Conservation (phyloP, 2,329 filamentous ascomycete species). For the Colletotrichum filicis region DNA sequence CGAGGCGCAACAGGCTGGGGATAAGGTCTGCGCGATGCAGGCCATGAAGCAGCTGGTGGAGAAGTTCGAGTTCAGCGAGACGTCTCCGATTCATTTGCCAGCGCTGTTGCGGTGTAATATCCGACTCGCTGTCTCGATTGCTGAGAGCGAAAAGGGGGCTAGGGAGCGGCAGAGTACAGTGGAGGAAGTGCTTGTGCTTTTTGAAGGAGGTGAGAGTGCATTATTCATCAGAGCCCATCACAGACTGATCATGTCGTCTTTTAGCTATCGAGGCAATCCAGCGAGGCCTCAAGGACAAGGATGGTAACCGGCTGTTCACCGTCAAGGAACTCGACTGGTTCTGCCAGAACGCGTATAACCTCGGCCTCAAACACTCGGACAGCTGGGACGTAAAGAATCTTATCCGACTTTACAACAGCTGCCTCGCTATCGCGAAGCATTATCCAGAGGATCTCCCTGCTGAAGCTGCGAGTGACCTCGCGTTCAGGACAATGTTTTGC, state of each 20-base stretch:
- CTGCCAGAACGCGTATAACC: slow-evolving; percentile 82
- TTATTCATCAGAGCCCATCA: background rate
- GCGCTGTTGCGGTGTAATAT: slow-evolving; percentile 62
- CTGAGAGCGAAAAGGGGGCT: slow-evolving; percentile 40
- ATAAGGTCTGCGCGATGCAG: slow-evolving; percentile 65
- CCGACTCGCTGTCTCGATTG: slow-evolving; percentile 56
- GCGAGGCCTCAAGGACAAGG: slow-evolving; percentile 48
- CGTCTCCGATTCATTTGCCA: slow-evolving; percentile 45
- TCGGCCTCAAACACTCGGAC: slow-evolving; percentile 71
- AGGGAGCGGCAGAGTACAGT: slow-evolving; percentile 28
- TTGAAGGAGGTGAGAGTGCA: slow-evolving; percentile 51
- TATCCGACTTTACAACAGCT: slow-evolving; percentile 66
- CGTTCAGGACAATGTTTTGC: slow-evolving; percentile 73
- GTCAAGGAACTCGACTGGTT: slow-evolving; percentile 83
- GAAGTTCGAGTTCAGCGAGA: slow-evolving; percentile 38
- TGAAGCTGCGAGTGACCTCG: slow-evolving; percentile 58
- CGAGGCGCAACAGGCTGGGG: slow-evolving; percentile 75
- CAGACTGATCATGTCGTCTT: background rate
- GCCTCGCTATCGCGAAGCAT: slow-evolving; percentile 61
- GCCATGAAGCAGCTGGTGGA: slow-evolving; percentile 48
- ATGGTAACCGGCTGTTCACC: slow-evolving; percentile 65
- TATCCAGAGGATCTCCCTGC: slow-evolving; percentile 60
- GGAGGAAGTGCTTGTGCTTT: slow-evolving; percentile 64
- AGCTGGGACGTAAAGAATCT: slow-evolving; percentile 64
- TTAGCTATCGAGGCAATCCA: slow-evolving; percentile 54